A percentile compares a stretch with the other conserved stretches of the same genome.
Evolutionary conservation across 371 early-diverging fungal species (phyloP).

Genomic region (Mucor sp.): DNA sequence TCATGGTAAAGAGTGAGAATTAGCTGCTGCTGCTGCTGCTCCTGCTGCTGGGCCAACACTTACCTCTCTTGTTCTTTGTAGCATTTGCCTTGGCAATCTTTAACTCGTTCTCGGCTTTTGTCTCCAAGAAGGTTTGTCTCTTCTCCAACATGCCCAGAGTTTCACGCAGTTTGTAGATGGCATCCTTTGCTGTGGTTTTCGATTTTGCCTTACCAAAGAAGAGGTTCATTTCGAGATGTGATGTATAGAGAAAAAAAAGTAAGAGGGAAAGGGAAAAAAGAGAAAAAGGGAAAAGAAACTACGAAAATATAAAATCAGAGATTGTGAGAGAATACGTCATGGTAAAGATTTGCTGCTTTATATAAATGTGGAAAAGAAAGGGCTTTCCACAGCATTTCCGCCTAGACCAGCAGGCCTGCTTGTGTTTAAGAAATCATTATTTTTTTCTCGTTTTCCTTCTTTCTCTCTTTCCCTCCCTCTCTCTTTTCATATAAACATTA

Average conservation of each 20-base stretch:
- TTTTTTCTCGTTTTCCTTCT: not conserved
- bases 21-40: no score
- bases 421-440: not conserved
- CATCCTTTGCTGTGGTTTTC: conserved; percentile 90
- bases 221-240: conserved; percentile 66
- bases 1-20: not conserved
- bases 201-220: conserved; percentile 82
- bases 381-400: not conserved
- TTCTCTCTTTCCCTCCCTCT: conserved; percentile 1
- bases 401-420: not conserved
- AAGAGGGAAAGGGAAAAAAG: not conserved
- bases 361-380: not conserved
- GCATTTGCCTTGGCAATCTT: conserved; percentile 89
- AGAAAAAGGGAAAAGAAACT: conserved; percentile 3
- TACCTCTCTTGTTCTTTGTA: conserved; percentile 92
- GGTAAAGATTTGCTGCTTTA: not conserved
- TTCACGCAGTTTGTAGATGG: conserved; percentile 91
- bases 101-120: conserved; percentile 87
- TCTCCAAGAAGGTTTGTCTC: conserved; percentile 84
- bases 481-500: not conserved
- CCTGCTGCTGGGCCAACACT: not conserved
- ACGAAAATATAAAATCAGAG: not conserved
- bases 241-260: not conserved
- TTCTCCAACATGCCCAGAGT: conserved; percentile 94
- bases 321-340: conserved; percentile 1